A percentile compares a stretch with the other conserved stretches of the same genome.
phyloP scores from a whole-genome alignment of 1,139 yeast genomes.

The Wickerhamomyces sp. region DNA sequence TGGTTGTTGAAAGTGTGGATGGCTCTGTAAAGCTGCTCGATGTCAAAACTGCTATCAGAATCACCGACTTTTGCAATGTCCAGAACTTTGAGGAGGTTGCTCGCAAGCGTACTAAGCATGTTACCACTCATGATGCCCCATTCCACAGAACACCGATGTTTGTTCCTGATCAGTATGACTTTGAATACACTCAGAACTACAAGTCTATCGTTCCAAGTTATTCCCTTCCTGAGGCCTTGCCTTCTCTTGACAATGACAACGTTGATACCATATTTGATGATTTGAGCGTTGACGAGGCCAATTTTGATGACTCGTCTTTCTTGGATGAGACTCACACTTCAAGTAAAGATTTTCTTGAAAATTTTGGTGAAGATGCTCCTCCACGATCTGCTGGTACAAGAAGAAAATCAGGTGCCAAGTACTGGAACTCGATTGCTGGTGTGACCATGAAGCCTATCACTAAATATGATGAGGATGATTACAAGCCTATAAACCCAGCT shows the following conservation, averaged over 20 bases:
- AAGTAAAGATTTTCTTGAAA: slow-evolving; percentile 12
- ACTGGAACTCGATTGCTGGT: slow-evolving; percentile 16
- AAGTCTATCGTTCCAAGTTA: slow-evolving; percentile 58
- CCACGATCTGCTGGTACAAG: not conserved
- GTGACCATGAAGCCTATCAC: slow-evolving; percentile 29
- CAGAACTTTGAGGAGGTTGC: slow-evolving; percentile 43
- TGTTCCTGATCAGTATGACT: slow-evolving; percentile 44
- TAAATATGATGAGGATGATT: slow-evolving; percentile 39
- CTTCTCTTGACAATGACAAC: slow-evolving; percentile 49
- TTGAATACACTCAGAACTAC: slow-evolving; percentile 40
- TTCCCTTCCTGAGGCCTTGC: slow-evolving; percentile 59
- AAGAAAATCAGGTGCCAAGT: not conserved
- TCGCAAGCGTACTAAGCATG: slow-evolving; percentile 56
- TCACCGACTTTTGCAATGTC: slow-evolving; percentile 58
- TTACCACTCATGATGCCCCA: slow-evolving; percentile 72
- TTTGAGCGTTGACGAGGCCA: slow-evolving; percentile 16
- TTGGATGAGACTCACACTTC: not conserved
- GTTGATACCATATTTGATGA: slow-evolving; percentile 35
- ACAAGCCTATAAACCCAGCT: slow-evolving; percentile 35
- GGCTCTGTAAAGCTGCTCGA: slow-evolving; percentile 3
- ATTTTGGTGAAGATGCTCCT: slow-evolving; percentile 11
- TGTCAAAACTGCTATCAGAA: slow-evolving; percentile 39
- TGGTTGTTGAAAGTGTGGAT: slow-evolving; percentile 26
- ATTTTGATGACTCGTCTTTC: not conserved
- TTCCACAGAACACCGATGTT: slow-evolving; percentile 76